Evolutionary conservation across 2,329 filamentous ascomycete genomes (phyloP).

Genomic region (Trichoderma atrobrunneum): DNA sequence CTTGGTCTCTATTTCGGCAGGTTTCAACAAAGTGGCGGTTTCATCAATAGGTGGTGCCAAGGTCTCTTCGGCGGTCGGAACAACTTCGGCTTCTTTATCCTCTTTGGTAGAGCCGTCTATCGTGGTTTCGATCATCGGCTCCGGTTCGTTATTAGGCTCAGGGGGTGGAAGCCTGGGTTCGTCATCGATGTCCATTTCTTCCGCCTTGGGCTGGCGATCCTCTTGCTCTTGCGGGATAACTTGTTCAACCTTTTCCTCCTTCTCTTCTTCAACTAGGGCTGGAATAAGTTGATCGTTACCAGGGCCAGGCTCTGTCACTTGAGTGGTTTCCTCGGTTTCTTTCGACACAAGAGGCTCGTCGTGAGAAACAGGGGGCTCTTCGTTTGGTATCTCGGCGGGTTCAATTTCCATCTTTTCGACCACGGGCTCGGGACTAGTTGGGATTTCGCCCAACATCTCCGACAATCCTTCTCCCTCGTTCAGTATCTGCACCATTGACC

Average conservation of each 20-base stretch:
- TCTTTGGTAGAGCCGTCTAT: not conserved
- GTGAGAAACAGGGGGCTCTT: not conserved
- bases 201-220: conserved; percentile 37
- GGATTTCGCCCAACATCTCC: conserved; percentile 41
- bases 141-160: not conserved
- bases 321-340: not conserved
- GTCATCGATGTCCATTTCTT: conserved; percentile 42
- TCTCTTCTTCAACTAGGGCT: not conserved
- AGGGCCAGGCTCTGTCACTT: not conserved
- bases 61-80: not conserved
- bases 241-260: conserved; percentile 19
- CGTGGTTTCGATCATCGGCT: not conserved
- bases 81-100: not conserved
- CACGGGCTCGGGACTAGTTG: not conserved
- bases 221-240: conserved; percentile 21
- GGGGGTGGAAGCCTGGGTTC: conserved; percentile 1
- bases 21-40: conserved; percentile 26
- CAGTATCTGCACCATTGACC: conserved; percentile 48
- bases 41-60: not conserved
- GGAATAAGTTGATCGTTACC: not conserved
- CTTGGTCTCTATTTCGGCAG: conserved; percentile 33
- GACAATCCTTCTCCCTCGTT: conserved; percentile 44
- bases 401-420: not conserved
- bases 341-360: not conserved
- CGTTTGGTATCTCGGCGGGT: not conserved